phyloP scores from a whole-genome alignment of 139 green algal genomes.

The Chlamydomonas eustigma region DNA sequence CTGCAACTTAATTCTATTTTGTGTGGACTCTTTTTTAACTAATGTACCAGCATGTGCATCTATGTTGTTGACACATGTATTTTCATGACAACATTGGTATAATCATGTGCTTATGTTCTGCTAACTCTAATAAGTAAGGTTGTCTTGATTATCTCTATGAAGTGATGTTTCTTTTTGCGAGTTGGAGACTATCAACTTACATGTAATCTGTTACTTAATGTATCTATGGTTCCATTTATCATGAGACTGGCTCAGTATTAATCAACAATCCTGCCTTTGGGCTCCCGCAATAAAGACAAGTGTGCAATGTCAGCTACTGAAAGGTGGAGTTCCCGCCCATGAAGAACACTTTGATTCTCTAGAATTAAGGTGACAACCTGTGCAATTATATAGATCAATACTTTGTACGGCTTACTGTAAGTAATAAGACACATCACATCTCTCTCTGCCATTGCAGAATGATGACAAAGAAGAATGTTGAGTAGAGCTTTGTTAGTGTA shows the following conservation, averaged over 20 bases:
- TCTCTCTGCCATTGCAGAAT: neutral
- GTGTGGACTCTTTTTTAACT: neutral
- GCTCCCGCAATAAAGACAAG: slow-evolving; percentile 47
- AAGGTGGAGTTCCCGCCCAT: slow-evolving; percentile 48
- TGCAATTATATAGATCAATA: too few species aligned
- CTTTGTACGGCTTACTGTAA: neutral
- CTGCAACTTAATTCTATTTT: neutral
- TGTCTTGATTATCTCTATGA: neutral
- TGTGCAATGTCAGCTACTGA: slow-evolving; percentile 52
- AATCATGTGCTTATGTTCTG: too few species aligned
- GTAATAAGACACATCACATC: too few species aligned
- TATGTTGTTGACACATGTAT: too few species aligned
- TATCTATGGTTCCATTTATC: too few species aligned
- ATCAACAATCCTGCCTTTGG: slow-evolving; percentile 48
- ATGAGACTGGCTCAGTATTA: too few species aligned
- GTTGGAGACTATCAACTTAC: neutral
- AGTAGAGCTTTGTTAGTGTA: neutral
- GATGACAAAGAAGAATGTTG: neutral
- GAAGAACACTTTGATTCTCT: slow-evolving; percentile 47
- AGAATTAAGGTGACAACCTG: slow-evolving; percentile 52
- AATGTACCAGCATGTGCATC: neutral
- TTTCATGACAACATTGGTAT: too few species aligned
- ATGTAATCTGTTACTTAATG: neutral
- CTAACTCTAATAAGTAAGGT: neutral
- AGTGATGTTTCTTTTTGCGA: neutral